These are phyloP conservation scores for Graphiopsis chlorocephala DNA, from an alignment of 2,329 filamentous ascomycete genomes.

Conservation along the genomic window DNA sequence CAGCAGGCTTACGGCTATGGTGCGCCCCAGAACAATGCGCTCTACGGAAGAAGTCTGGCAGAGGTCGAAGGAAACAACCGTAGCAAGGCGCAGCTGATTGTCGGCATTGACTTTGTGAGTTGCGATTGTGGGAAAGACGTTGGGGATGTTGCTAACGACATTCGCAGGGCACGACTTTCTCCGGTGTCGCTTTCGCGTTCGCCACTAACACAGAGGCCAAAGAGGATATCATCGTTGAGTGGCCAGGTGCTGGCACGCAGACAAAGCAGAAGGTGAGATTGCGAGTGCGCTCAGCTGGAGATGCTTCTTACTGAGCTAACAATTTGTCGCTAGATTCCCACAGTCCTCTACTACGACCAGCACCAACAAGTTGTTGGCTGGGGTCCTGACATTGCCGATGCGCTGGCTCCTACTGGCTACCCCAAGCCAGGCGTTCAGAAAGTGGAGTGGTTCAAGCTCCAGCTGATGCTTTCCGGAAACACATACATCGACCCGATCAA, in stretches of 20 bases:
- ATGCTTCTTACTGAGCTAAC: not conserved
- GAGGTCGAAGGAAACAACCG: slow-evolving; percentile 86
- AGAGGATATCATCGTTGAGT: slow-evolving; percentile 98
- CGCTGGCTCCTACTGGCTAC: slow-evolving; percentile 92
- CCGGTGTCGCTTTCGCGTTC: slow-evolving; percentile 88
- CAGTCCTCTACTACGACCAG: slow-evolving; percentile 98
- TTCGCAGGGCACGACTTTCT: slow-evolving; percentile 87
- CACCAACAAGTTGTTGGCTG: slow-evolving; percentile 99
- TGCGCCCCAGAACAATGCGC: slow-evolving; percentile 21
- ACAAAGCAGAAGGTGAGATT: slow-evolving; percentile 89
- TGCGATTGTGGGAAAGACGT: not conserved
- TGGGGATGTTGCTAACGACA: slow-evolving; percentile 16
- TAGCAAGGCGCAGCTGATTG: slow-evolving; percentile 95
- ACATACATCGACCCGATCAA: slow-evolving; percentile 99
- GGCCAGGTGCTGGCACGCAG: slow-evolving; percentile 95
- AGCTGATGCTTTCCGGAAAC: slow-evolving; percentile 97
- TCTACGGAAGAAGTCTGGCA: slow-evolving; percentile 23
- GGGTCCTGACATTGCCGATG: slow-evolving; percentile 97
- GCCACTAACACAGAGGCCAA: slow-evolving; percentile 96
- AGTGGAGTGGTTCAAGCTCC: slow-evolving; percentile 99
- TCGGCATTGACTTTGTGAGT: slow-evolving; percentile 95
- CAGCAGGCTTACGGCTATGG: slow-evolving; percentile 17
- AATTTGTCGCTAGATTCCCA: slow-evolving; percentile 71
- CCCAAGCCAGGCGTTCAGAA: slow-evolving; percentile 98
- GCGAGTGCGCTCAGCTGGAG: not conserved